Percentiles rank a stretch among this genome's conserved stretches.
Conservation (phyloP, 306 rosid species). For the Malus fusca region DNA sequence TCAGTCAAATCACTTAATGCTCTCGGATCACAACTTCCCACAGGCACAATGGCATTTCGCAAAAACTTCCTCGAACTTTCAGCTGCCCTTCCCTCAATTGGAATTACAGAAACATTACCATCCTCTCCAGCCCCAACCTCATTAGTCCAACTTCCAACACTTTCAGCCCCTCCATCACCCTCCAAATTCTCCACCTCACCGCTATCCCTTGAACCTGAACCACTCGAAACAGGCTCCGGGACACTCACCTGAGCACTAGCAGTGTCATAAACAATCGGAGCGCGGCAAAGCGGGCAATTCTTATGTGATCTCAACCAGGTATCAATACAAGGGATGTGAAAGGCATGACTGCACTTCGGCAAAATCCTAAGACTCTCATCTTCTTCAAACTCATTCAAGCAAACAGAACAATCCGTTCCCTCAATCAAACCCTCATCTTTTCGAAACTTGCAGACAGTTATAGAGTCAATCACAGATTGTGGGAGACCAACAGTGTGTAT, state of each 20-base stretch:
- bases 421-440: conserved; percentile 55
- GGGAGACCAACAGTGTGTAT: conserved; percentile 57
- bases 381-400: conserved; percentile 61
- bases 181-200: conserved; percentile 15
- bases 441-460: conserved; percentile 38
- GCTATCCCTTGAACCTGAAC: conserved; percentile 15
- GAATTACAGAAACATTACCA: neutral
- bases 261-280: conserved; percentile 30
- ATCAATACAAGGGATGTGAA: conserved; percentile 37
- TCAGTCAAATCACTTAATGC: conserved; percentile 14
- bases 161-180: conserved; percentile 5
- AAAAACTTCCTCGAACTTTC: conserved; percentile 15
- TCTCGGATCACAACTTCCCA: conserved; percentile 10
- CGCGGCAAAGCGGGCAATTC: conserved; percentile 45
- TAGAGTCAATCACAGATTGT: conserved; percentile 59
- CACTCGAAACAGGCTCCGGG: conserved; percentile 8
- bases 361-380: conserved; percentile 55
- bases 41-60: conserved; percentile 5
- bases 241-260: conserved; percentile 8
- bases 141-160: conserved; percentile 18
- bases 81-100: neutral
- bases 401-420: conserved; percentile 71
- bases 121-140: conserved; percentile 13
- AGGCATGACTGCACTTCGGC: conserved; percentile 74
- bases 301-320: conserved; percentile 44